phyloP scores from a whole-genome alignment of 805 yeast species.

The Wickerhamiella shivajii region DNA sequence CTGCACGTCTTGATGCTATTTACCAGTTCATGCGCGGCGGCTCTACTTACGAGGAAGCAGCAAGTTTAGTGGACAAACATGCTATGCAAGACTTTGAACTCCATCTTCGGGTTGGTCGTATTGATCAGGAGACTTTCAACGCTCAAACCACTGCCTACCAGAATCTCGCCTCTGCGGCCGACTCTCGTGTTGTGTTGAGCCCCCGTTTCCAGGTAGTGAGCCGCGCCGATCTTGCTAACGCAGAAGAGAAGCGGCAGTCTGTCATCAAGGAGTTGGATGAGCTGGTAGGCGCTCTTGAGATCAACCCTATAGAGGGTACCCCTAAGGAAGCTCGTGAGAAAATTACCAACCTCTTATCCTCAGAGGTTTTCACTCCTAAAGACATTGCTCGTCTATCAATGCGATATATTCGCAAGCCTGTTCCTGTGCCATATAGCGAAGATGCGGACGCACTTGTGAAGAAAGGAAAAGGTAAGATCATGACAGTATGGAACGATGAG shows the following conservation, averaged over 20 bases:
- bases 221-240: neutral
- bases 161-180: constrained; percentile 28
- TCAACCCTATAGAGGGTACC: constrained; percentile 18
- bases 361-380: constrained; percentile 23
- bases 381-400: constrained; percentile 31
- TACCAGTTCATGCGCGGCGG: constrained; percentile 47
- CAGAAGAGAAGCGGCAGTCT: too few species aligned
- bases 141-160: constrained; percentile 14
- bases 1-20: constrained; percentile 39
- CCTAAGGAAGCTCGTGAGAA: constrained; percentile 28
- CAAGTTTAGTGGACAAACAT: constrained; percentile 41
- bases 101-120: constrained; percentile 21
- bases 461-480: constrained; percentile 36
- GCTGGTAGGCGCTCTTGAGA: too few species aligned
- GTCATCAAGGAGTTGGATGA: too few species aligned
- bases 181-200: constrained; percentile 23
- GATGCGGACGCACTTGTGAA: constrained; percentile 24
- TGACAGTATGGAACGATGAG: constrained; percentile 47
- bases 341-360: constrained; percentile 31
- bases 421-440: constrained; percentile 35
- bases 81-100: constrained; percentile 27
- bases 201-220: constrained; percentile 25
- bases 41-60: constrained; percentile 40
- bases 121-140: constrained; percentile 25
- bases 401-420: constrained; percentile 39